Base-by-base conservation (phyloP, 148 eudicot species). In the Vaccinium darrowii region DNA sequence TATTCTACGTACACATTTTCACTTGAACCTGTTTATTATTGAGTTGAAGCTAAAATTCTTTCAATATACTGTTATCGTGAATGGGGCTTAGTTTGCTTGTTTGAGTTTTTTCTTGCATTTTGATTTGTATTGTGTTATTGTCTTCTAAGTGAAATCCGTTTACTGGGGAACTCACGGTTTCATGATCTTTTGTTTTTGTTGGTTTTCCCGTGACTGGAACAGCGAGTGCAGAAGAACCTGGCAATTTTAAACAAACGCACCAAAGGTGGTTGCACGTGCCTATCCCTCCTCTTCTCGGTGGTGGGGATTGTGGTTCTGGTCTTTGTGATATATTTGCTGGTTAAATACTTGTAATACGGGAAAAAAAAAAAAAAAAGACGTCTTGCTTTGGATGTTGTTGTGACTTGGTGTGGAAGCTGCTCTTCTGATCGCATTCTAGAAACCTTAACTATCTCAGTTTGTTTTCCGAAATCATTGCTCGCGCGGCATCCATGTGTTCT, bases 221-320 rank as follows among this genome's bases (percentile, higher is more conserved):
- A 95, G 98, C 93, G 98, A 36, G 90, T 94, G n/a, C 97, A 94
- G 88, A 93, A 83, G 88, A 91, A 84, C 76, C 87, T 95, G 83
- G 96, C 92, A 10, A 86, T 88, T 51, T 85, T 95, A 87, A 95
- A 88, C 82, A 94, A 91, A 86, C 91, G 89, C 86, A 90, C 94
- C 85, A 93, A 91, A 89, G 92, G 92, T 74, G 90, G 94, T 56
- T 94, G 98, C 90, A 88, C 98, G 39, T 94, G 95, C 89, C 18
- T 90, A 81, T 89, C 91, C 88, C 85, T 94, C 74, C 79, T 90
- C 63, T 76, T 92, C 72, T 90, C 95, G 3, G 94, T 90, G 53
- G 77, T 88, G 47, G 98, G 94, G 80, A 90, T 95, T 81, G 88
- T 91, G 43, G 83, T 86, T 79, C 86, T 93, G 85, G 56, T 93